Evolutionary conservation across 1,284 basidiomycete genomes (phyloP), one percentile per base, ranked within the genome.

Genomic region (Marasmius tenuissimus): DNA sequence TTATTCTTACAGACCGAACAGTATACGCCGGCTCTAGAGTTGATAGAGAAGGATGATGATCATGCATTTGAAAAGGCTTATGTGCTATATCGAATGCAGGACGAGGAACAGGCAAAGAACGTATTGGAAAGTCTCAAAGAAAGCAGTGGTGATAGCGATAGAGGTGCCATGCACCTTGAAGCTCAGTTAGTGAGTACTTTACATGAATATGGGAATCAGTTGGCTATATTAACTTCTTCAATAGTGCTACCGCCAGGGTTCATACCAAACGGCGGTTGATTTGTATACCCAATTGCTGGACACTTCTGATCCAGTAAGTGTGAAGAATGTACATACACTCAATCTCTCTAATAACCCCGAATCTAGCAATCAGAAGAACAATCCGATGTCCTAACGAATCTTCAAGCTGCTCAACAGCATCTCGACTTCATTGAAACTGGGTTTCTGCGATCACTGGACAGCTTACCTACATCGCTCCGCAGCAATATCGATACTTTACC

Each of bases 1-100:
- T 76, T 96, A 48, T 80, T 94, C 60, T 78, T 96, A 58, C 93
- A 96, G 70, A 93, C 89, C 1, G 94, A 95, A 70, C 88, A 90
- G 67, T 93, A 91, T 68, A 74, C 75, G 3, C 68, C 77, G 34
- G 89, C 90, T 1, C 76, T 92, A 14, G 69, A 76, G 6, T 73
- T 91, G 60, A 81, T 87, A 62, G 79, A 51, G 45, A 58, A 75
- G 11, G 65, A 68, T n/a, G 66, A 69, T 40, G 70, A 72, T 12
- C 76, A 79, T 61, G 78, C 78, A 0, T 95, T 92, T 66, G 92
- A 94, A 75, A 81, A 82, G 61, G 89, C 91, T 2, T 96, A 96
- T 72, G 86, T 91, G 34, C 75, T 94, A 55, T 96, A 96, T 75
- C 85, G 93, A 33, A 76, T 93, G 39, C 89, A 93, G 61, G 81